Conservation (phyloP, 1,139 yeast species). For the Kurtzmaniella quercitrusa region DNA sequence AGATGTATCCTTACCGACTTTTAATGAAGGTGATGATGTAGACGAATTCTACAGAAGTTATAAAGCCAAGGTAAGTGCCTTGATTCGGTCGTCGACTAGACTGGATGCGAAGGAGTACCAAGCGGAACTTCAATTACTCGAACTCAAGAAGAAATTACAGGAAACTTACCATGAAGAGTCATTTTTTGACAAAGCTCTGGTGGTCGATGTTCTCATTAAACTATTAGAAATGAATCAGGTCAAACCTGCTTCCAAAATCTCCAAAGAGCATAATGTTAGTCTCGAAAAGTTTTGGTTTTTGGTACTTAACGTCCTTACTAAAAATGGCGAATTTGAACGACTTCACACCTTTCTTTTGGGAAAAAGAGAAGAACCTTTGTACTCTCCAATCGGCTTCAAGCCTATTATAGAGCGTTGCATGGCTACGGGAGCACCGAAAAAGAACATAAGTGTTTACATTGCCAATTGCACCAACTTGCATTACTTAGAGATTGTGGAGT, state of each 20-base stretch:
- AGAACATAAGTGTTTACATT: constrained; percentile 35
- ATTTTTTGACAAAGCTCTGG: constrained; percentile 47
- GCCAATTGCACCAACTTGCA: constrained; percentile 26
- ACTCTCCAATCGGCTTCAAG: constrained; percentile 71
- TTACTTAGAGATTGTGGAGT: constrained; percentile 41
- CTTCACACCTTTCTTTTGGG: constrained; percentile 43
- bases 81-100: constrained; percentile 19
- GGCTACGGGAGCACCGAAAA: constrained; percentile 43
- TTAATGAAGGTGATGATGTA: constrained; percentile 6
- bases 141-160: constrained; percentile 50
- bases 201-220: constrained; percentile 51
- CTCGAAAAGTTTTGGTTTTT: constrained; percentile 64
- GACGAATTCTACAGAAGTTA: constrained; percentile 21
- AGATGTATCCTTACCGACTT: not conserved
- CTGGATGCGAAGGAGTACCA: constrained; percentile 29
- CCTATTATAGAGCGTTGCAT: constrained; percentile 56
- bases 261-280: constrained; percentile 58
- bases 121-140: constrained; percentile 48
- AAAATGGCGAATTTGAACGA: constrained; percentile 57
- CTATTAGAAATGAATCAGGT: constrained; percentile 58
- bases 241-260: constrained; percentile 51
- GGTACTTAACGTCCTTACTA: constrained; percentile 51
- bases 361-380: constrained; percentile 25
- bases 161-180: constrained; percentile 48
- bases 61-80: constrained; percentile 20